Evolutionary conservation across 164 flowering plant genomes (phyloP), one percentile per base, ranked within the genome.

Genomic region (Piper longum): DNA sequence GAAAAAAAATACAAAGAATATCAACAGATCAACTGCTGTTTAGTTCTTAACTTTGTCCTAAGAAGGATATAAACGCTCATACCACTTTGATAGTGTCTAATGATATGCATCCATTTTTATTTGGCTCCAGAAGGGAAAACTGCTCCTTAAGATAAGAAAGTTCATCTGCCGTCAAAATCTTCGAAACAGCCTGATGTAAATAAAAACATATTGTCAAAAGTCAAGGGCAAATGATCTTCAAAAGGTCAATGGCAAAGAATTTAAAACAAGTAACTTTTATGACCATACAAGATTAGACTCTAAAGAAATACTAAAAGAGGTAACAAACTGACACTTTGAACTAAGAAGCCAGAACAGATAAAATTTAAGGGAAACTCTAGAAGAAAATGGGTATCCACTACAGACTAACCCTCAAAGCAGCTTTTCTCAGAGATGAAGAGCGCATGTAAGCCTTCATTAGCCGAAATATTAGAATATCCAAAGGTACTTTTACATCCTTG

Each of bases 401-500:
- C 56, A 73, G 70, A 80, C 88, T 71, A 73, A 93, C 99, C 97
- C 78, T 81, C 71, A 93, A 80, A 67, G 97, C 97, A 74, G 99
- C 91, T 77, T 85, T 93, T 18, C 99, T 89, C 73, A 93, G 71
- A 70, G 96, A 72, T 59, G 97, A 90, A 54, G 99, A 90, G 7
- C 84, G 82, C 83, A 88, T 79, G 67, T 90, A 93, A 7, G 81
- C 75, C 75, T 83, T 93, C 85, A 93, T 83, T 54, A 78, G 82
- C 72, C 69, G 81, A 72, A 90, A 87, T 41, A 85, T 80, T 54
- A 75, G 67, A 63, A 88, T 80, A 80, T 93, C 99, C 41, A 93
- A 78, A 9, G 92, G 96, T 16, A 85, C 71, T 70, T 82, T 85
- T 19, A 81, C 75, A 26, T 71, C 78, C 64, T 68, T 75, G 65